Conservation (phyloP, 441 rosid genomes). For the Gossypium gossypioides region DNA sequence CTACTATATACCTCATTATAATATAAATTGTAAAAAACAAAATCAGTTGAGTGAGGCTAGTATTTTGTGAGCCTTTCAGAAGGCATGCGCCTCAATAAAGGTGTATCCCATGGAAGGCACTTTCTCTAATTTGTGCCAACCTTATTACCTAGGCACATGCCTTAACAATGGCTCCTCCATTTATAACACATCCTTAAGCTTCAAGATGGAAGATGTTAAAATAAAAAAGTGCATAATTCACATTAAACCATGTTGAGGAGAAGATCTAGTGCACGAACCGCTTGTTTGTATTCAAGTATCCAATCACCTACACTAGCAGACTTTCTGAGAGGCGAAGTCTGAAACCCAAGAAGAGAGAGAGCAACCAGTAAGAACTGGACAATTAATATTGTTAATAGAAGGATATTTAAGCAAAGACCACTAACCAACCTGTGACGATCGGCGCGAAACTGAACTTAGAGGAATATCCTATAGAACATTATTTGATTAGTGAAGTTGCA, state of each 20-base stretch:
- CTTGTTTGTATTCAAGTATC: constrained; percentile 60
- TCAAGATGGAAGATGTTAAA: neutral
- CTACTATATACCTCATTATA: neutral
- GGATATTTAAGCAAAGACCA: constrained; percentile 20
- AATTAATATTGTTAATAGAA: constrained; percentile 12
- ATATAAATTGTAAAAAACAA: neutral
- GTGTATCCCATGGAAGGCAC: neutral
- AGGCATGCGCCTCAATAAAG: neutral
- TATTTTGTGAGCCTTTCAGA: neutral
- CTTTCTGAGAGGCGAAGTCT: constrained; percentile 78
- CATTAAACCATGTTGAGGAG: neutral
- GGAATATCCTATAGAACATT: constrained; percentile 71
- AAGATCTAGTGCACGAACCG: constrained; percentile 31
- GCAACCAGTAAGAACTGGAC: constrained; percentile 15
- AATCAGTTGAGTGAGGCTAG: neutral
- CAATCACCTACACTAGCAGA: constrained; percentile 98
- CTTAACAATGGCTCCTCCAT: neutral
- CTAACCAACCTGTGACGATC: constrained; percentile 68
- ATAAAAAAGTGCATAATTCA: constrained; percentile 4
- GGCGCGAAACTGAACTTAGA: constrained; percentile 61
- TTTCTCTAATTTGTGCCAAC: neutral
- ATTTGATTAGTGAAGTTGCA: constrained; percentile 37
- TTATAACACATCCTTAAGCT: neutral
- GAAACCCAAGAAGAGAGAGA: constrained; percentile 22
- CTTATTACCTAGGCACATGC: neutral